phyloP scores from a whole-genome alignment of 2,329 filamentous ascomycete species.

The Colletotrichum sp. region DNA sequence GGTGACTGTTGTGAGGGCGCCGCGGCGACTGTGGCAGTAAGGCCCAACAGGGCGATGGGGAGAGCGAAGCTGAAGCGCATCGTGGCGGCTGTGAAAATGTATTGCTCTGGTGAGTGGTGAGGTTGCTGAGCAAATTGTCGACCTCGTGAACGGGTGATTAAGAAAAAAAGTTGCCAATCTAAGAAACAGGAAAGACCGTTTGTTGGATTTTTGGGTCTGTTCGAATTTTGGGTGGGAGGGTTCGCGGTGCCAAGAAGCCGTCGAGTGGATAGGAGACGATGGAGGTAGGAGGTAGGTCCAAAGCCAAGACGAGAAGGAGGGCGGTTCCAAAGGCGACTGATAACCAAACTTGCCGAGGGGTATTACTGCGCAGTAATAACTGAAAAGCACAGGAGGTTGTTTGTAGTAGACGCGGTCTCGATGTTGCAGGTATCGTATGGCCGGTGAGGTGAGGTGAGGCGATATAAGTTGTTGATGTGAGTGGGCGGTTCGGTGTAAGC shows the following conservation, averaged over 20 bases:
- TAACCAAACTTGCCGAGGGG: neutral
- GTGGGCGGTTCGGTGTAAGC: neutral
- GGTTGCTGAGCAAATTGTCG: neutral
- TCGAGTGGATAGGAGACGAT: no score
- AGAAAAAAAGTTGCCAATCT: neutral
- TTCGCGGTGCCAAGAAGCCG: neutral
- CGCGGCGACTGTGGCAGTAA: neutral
- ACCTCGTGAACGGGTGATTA: neutral
- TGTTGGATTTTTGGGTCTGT: neutral
- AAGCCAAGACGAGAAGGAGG: neutral
- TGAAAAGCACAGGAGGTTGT: neutral
- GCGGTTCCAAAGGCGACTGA: neutral
- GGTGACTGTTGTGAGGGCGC: slow-evolving; percentile 5
- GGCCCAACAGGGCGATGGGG: neutral
- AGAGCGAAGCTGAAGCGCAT: slow-evolving; percentile 10
- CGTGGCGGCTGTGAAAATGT: neutral
- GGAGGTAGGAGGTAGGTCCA: neutral
- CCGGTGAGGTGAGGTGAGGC: neutral
- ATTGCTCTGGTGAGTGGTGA: neutral
- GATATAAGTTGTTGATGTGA: neutral
- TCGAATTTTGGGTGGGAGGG: neutral
- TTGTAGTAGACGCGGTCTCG: neutral
- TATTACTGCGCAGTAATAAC: neutral
- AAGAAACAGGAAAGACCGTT: neutral
- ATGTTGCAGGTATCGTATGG: neutral